Base-by-base conservation (phyloP, 1,139 yeast species). In the Diutina ranongensis region DNA sequence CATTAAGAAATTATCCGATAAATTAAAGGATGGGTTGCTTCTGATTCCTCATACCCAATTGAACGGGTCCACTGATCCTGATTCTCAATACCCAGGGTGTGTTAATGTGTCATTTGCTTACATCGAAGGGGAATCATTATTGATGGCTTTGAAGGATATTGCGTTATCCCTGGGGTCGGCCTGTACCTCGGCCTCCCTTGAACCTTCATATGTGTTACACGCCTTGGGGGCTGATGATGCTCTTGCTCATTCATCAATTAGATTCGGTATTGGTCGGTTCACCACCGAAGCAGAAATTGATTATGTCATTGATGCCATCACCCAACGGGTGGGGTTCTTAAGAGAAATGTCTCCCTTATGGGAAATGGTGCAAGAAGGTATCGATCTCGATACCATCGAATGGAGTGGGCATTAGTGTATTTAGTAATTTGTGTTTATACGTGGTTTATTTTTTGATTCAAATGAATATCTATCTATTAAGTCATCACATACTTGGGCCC, bases 301-400 rank as follows among this genome's bases (percentile, higher is more conserved):
- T 60, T 92, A 88, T 60, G 98, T 92, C 42, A 74, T 89, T 52
- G 72, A 82, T 51, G 95, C 97, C 21, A 88, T 92, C 50, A 73
- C 78, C 47, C 89, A 86, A 62, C 78, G 97, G 65, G 98, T 92
- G 46, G 83, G 82, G 51, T 88, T 87, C 65, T 75, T 92, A 60
- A 78, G 99, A 64, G 94, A 88, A 59, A 74, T 92, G 68, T 82
- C 94, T 46, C 99, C 99, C 47, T 73, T 92, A 55, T 92, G 97
- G 97, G 99, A 92, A 68, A 89, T 92, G 97, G 96, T 87, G 47
- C 96, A 92, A 66, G 98, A 92, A 54, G 98, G 98, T 53, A 89
- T 92, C 59, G 99, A 92, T 60, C 74, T 94, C 62, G 76, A 83
- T 58, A 75, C 94, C 42, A 92, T 92, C 58, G 95, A 92, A 68